Evolutionary conservation across 2,329 filamentous ascomycete genomes (phyloP), one percentile per base, ranked within the genome.

Genomic region (Dothidotthia symphoricarpi): DNA sequence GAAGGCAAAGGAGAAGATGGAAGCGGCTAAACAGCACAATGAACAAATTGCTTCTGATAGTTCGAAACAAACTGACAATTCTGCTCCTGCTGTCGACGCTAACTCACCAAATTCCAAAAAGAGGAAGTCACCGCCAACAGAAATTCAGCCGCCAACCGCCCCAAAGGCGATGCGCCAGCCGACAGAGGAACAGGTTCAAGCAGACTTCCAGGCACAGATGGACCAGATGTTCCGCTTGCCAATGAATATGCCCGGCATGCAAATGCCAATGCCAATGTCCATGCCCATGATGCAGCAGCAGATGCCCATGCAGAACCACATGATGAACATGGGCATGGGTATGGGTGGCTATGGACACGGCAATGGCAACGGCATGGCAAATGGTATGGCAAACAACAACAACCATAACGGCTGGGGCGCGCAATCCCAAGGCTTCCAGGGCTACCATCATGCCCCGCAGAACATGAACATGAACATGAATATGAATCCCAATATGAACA

Each of bases 111-210:
- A 66, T 40, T 71, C 79, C 16, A 93, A 86, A 70, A 98, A 97
- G 71, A 82, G 93, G 15, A 78, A 85, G 9, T 44, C 56, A n/a
- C 88, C 89, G 11, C 88, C 91, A 24, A 84, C 89, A 35, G 75
- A 81, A 22, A 68, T 76, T 36, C 68, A 68, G 32, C 69, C 68
- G 13, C 66, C 67, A 6, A 68, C 68, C 3, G 71, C 68, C 10
- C 72, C 73, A 9, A 68, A 69, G 34, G 71, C 69, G 11, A 73
- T 70, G 69, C 66, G 67, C 27, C 65, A 28, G 45, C 52, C 34
- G 41, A 31, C 37, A 3, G 31, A 61, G 19, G 57, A 68, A 35
- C 60, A 68, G 34, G 19, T 22, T 9, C 19, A 22, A 9, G 19
- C 19, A 9, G 63, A 69, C 27, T 74, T 75, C 47, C 62, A 69